Evolutionary conservation across 108 stramenopile genomes (phyloP).

Genomic region (Skeletonema marinoi): DNA sequence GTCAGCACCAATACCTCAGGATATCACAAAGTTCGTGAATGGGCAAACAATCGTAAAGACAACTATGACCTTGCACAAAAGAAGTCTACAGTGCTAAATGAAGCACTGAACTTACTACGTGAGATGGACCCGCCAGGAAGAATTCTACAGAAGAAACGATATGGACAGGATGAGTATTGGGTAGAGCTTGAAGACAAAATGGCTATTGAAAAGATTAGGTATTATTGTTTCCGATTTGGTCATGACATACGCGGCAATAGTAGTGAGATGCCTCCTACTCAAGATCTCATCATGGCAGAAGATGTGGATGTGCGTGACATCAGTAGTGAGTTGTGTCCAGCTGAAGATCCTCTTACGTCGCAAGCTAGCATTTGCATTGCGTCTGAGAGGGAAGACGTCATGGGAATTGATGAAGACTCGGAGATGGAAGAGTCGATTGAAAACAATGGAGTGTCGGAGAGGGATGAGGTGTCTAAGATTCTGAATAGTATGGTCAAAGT

Average conservation of each 20-base stretch:
- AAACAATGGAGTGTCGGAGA: not conserved
- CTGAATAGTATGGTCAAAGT: not conserved
- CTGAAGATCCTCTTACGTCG: not conserved
- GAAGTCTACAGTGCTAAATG: not conserved
- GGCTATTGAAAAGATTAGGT: not conserved
- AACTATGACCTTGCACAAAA: not conserved
- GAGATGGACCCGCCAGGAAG: not conserved
- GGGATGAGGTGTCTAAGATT: not conserved
- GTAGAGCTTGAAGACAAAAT: not conserved
- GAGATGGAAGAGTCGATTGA: not conserved
- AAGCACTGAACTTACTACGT: not conserved
- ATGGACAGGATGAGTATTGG: not conserved
- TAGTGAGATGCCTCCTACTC: not conserved
- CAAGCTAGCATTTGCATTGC: not conserved
- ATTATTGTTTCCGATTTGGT: not conserved
- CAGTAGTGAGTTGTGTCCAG: not conserved
- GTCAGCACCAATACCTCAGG: not conserved
- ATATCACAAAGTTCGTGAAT: not conserved
- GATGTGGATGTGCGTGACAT: too few species aligned
- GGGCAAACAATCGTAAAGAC: not conserved
- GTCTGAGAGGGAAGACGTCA: not conserved
- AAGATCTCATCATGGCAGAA: too few species aligned
- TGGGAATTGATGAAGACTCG: not conserved
- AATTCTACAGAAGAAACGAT: not conserved
- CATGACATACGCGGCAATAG: not conserved